Percentiles rank a stretch among this genome's conserved stretches.
Evolutionary conservation across 345 rosid genomes (phyloP).

Genomic region (Bruguiera sexangula): DNA sequence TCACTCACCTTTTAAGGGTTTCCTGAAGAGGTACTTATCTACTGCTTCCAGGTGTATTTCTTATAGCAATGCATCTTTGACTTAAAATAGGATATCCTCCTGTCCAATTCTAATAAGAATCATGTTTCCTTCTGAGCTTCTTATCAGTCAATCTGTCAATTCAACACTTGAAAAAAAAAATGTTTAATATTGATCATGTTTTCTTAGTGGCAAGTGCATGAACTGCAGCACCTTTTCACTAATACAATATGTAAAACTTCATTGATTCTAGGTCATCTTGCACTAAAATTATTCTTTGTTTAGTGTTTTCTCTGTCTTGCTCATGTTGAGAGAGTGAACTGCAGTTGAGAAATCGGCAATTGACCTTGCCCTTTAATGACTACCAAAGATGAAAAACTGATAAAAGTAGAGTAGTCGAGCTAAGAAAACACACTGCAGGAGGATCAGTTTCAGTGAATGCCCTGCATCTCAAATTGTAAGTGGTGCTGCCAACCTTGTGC

Average conservation of each 20-base stretch:
- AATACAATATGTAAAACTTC: not conserved
- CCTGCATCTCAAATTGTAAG: no score
- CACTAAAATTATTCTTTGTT: no score
- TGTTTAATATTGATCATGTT: not conserved
- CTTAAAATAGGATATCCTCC: not conserved
- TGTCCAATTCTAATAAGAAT: not conserved
- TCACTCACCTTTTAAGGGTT: conserved; percentile 42
- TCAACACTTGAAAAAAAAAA: not conserved
- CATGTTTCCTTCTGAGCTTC: not conserved
- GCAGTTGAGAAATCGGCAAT: no score
- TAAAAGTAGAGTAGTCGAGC: no score
- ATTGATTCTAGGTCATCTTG: no score
- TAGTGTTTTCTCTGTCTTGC: no score
- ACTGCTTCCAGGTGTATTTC: conserved; percentile 2
- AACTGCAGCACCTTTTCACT: not conserved
- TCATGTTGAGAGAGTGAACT: no score
- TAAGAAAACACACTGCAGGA: no score
- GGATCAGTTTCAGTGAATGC: no score
- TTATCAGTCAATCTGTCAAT: not conserved
- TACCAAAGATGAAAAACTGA: no score
- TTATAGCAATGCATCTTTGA: not conserved
- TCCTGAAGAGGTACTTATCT: conserved; percentile 30
- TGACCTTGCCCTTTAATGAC: no score
- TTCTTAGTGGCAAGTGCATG: not conserved
- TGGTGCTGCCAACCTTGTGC: no score